Conservation (phyloP, 352 stramenopile species). For the Sclerospora graminicola region DNA sequence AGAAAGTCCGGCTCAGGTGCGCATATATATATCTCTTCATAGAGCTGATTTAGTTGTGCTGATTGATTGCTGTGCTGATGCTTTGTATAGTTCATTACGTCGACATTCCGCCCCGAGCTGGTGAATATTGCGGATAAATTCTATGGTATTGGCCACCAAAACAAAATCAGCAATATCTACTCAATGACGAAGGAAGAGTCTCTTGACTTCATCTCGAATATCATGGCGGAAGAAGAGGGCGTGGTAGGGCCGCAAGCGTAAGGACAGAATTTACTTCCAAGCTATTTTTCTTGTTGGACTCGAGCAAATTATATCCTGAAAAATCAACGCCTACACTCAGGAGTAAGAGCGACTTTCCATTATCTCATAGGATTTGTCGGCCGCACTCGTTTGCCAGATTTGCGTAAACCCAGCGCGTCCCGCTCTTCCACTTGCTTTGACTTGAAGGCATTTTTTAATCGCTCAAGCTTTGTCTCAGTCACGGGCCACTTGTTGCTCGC, state of each 20-base stretch:
- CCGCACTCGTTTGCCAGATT: constrained; percentile 59
- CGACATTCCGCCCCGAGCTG: constrained; percentile 99
- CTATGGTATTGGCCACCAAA: constrained; percentile 98
- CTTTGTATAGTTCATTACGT: constrained; percentile 91
- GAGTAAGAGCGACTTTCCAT: constrained; percentile 3
- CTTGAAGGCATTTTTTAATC: constrained; percentile 50
- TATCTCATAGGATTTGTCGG: constrained; percentile 15
- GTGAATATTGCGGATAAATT: constrained; percentile 94
- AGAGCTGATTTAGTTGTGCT: not conserved
- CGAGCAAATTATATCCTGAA: too few species aligned
- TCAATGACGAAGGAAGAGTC: constrained; percentile 94
- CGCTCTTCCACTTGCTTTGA: constrained; percentile 75
- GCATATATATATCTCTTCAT: constrained; percentile 1
- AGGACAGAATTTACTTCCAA: not conserved
- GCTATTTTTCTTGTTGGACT: constrained; percentile 1
- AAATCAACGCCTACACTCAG: too few species aligned
- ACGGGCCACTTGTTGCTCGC: constrained; percentile 62
- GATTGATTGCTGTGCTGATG: not conserved
- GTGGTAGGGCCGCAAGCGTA: constrained; percentile 25
- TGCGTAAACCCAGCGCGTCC: constrained; percentile 50
- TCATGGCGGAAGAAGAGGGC: constrained; percentile 84
- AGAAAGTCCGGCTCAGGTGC: constrained; percentile 93
- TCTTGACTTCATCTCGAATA: constrained; percentile 93
- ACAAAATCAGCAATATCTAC: constrained; percentile 95
- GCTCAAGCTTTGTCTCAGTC: constrained; percentile 37